Percentiles rank a stretch among this genome's conserved stretches.
Conservation (phyloP, 345 rosid species). For the Dipteronia sinensis region DNA sequence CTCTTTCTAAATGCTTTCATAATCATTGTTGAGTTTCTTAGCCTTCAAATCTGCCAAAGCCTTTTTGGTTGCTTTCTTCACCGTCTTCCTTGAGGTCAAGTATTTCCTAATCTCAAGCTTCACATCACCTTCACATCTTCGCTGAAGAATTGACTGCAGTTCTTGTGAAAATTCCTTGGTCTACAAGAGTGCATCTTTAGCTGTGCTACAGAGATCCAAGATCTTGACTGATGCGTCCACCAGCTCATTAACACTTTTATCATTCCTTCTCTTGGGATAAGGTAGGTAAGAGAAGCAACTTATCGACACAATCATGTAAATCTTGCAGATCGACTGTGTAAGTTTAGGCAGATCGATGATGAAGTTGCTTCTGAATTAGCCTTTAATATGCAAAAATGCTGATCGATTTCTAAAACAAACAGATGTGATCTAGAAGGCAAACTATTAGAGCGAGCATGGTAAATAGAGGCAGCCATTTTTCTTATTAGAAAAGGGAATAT, state of each 20-base stretch:
- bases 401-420: no score
- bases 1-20: no score
- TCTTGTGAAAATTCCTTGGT: slow-evolving; percentile 29
- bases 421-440: no score
- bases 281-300: not conserved
- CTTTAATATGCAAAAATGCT: not conserved
- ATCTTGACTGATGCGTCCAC: slow-evolving; percentile 25
- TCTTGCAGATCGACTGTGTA: no score
- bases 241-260: not conserved
- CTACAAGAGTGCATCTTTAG: slow-evolving; percentile 36
- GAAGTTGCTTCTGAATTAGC: not conserved
- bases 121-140: slow-evolving; percentile 7
- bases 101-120: slow-evolving; percentile 34
- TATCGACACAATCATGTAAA: slow-evolving; percentile 38
- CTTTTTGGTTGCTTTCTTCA: slow-evolving; percentile 44
- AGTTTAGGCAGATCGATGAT: not conserved
- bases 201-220: slow-evolving; percentile 28
- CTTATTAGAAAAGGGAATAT: no score
- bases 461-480: no score
- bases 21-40: not conserved
- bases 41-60: slow-evolving; percentile 29
- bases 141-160: slow-evolving; percentile 33
- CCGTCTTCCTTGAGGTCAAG: slow-evolving; percentile 39
- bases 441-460: no score
- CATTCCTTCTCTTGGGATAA: not conserved